phyloP scores from a whole-genome alignment of 768 basidiomycete genomes.

The Lentinula sp. region DNA sequence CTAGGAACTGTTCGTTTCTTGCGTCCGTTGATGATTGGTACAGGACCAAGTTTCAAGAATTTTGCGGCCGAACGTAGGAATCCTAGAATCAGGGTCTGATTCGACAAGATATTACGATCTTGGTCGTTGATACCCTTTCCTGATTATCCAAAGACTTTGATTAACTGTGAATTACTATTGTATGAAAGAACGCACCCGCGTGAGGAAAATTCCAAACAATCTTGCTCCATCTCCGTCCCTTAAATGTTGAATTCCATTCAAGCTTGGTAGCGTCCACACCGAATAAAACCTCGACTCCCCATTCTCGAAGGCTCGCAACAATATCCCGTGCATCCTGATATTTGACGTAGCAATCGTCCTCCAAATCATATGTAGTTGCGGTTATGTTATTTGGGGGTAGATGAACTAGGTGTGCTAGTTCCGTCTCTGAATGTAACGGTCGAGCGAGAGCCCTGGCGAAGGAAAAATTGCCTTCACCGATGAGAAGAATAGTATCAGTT shows the following conservation, averaged over 20 bases:
- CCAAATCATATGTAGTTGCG: slow-evolving; percentile 82
- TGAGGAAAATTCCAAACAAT: slow-evolving; percentile 97
- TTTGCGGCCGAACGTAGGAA: slow-evolving; percentile 73
- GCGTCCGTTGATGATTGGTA: slow-evolving; percentile 34
- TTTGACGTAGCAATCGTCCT: slow-evolving; percentile 71
- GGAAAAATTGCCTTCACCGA: slow-evolving; percentile 96
- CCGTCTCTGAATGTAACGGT: slow-evolving; percentile 39
- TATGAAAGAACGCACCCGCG: slow-evolving; percentile 44
- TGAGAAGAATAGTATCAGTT: slow-evolving; percentile 63
- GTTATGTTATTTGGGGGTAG: slow-evolving; percentile 65
- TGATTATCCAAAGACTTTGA: slow-evolving; percentile 18
- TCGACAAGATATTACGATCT: slow-evolving; percentile 86
- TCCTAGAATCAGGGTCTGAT: slow-evolving; percentile 76
- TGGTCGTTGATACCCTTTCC: slow-evolving; percentile 91
- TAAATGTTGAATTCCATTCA: slow-evolving; percentile 51
- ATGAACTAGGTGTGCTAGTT: slow-evolving; percentile 15
- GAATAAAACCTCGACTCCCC: slow-evolving; percentile 71
- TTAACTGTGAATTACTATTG: background rate
- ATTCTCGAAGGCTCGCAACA: slow-evolving; percentile 44
- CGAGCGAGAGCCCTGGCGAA: slow-evolving; percentile 72
- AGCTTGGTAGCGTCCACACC: slow-evolving; percentile 80
- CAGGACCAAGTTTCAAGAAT: slow-evolving; percentile 51
- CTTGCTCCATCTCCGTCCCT: slow-evolving; percentile 63
- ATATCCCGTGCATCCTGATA: slow-evolving; percentile 69
- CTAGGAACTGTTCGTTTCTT: slow-evolving; percentile 37